A percentile compares a stretch with the other conserved stretches of the same genome.
Evolutionary conservation across 768 basidiomycete species (phyloP).

Genomic region (Amyloporia xantha): DNA sequence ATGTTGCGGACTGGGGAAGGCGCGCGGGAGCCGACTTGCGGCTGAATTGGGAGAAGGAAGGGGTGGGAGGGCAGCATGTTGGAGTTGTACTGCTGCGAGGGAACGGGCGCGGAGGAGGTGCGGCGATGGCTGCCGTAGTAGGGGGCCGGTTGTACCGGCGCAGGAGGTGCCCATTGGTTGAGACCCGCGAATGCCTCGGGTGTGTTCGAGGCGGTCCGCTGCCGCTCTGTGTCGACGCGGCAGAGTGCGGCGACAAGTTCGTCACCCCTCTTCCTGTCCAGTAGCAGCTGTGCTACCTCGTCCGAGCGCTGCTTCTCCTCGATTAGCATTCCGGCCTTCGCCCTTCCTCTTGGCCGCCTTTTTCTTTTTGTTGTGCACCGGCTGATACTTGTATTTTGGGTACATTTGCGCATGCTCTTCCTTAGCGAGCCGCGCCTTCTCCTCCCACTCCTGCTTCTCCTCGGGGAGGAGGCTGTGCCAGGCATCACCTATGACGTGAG

Average conservation of each 20-base stretch:
- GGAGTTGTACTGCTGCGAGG: no score
- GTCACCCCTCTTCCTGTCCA: constrained; percentile 66
- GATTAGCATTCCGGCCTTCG: constrained; percentile 9
- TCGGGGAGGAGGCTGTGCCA: constrained; percentile 67
- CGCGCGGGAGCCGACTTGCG: no score
- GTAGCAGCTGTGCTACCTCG: constrained; percentile 54
- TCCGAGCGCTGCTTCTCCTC: constrained; percentile 31
- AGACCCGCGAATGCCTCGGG: constrained; percentile 16
- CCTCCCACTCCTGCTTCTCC: constrained; percentile 70
- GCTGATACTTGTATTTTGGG: constrained; percentile 53
- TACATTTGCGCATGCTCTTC: constrained; percentile 63
- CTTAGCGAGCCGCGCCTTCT: constrained; percentile 65
- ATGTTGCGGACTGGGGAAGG: no score
- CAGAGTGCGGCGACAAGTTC: constrained; percentile 57
- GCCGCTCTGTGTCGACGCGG: no score
- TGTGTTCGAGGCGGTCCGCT: constrained; percentile 9
- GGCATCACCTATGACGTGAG: constrained; percentile 35
- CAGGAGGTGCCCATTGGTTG: constrained; percentile 5
- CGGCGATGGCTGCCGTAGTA: constrained; percentile 39
- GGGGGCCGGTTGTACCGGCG: constrained; percentile 9
- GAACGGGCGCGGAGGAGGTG: no score
- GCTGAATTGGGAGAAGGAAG: no score
- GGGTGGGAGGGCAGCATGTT: no score
- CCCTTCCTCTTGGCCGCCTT: constrained; percentile 29
- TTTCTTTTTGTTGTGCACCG: constrained; percentile 42